These are phyloP conservation scores for Malus orientalis DNA, from an alignment of 306 rosid genomes.

Conservation along the genomic window DNA sequence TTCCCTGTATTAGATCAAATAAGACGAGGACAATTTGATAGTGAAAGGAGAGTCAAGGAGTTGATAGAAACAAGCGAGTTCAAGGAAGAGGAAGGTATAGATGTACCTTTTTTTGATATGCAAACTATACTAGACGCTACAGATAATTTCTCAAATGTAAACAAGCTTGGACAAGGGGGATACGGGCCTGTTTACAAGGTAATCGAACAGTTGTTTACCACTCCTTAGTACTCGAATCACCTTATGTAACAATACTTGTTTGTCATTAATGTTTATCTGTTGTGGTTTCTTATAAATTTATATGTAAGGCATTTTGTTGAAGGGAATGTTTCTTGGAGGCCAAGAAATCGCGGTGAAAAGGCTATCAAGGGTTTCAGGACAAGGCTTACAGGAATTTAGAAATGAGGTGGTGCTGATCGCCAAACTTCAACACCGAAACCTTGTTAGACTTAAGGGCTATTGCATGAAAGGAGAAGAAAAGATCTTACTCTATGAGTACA, in stretches of 20 bases:
- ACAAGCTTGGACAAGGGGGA: conserved; percentile 67
- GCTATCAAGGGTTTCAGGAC: conserved; percentile 56
- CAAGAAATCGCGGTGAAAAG: conserved; percentile 62
- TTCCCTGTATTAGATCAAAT: neutral
- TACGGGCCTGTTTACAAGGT: conserved; percentile 73
- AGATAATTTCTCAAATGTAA: conserved; percentile 35
- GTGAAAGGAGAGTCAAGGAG: conserved; percentile 23
- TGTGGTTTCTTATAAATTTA: neutral
- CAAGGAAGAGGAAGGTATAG: conserved; percentile 40
- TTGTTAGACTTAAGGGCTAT: conserved; percentile 63
- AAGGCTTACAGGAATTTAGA: conserved; percentile 61
- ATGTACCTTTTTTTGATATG: conserved; percentile 46
- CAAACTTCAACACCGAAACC: conserved; percentile 66
- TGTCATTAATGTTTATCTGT: no score
- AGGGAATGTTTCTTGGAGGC: conserved; percentile 54
- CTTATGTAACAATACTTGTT: no score
- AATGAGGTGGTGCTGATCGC: conserved; percentile 71
- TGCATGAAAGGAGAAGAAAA: conserved; percentile 61
- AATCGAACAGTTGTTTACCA: neutral
- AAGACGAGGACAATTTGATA: conserved; percentile 14
- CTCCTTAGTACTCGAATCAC: no score
- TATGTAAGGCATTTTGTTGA: neutral
- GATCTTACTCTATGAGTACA: conserved; percentile 62
- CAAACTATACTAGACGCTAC: conserved; percentile 50
- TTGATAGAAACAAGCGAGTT: conserved; percentile 36